Base-by-base conservation (phyloP, 352 stramenopile genomes). In the Phytophthora meadii region DNA sequence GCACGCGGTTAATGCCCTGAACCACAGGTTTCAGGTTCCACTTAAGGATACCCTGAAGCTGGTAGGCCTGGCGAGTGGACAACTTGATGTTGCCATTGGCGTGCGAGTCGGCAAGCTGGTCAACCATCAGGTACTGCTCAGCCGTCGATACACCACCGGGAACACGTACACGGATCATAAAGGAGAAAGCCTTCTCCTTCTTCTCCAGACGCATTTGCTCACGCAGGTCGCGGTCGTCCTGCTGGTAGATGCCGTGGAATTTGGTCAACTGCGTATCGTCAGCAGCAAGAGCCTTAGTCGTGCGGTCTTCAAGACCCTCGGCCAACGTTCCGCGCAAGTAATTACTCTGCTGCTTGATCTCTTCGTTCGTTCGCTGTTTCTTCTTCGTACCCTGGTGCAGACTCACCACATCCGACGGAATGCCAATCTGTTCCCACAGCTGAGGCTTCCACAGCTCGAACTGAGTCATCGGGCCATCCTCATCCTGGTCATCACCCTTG, bases 181-280 rank as follows among this genome's bases (percentile, higher is more conserved):
- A 99, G 50, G 94, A 92, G 66, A 97, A 98, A 22, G 97, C 93
- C 74, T 97, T 98, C 58, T 93, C 88, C 59, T 94, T 80, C 64
- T 92, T 90, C 65, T 90, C 70, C 12, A 84, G 59, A 28, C 83
- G 81, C 82, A 90, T 92, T 61, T 90, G 79, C 52, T 92, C 81
- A 37, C 83, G 81, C 56, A 89, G 54, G 19, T 98, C 95, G 48
- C 97, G 90, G 78, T 99, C 85, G 59, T 98, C 96, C 78, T 99
- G 96, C 87, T 98, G 92, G 80, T 99, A 99, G 50, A 97, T 98
- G 30, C 97, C 97, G 72, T 99, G 97, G 79, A 99, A 99, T 80
- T 99, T 99, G 40, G 84, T 93, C 28, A 95, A 69, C 72, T 95
- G 85, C 28, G 79, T 90, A 50, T 93, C 85, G 24, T 93, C 85